Conservation (phyloP, 164 flowering plant species). For the Nymphaea thermarum region DNA sequence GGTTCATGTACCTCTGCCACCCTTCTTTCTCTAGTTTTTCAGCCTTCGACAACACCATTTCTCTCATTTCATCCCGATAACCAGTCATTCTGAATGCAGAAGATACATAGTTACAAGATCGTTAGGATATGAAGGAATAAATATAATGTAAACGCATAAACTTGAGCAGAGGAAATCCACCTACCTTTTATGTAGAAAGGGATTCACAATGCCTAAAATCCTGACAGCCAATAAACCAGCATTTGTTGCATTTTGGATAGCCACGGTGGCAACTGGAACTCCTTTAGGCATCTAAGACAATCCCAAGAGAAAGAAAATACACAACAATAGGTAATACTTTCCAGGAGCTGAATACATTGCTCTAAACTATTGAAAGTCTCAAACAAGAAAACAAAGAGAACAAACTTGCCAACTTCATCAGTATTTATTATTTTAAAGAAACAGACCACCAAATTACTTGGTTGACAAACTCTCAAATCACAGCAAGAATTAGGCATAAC, state of each 20-base stretch:
- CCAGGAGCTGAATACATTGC: no score
- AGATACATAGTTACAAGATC: not conserved
- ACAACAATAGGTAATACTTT: not conserved
- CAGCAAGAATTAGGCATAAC: no score
- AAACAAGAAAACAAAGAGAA: no score
- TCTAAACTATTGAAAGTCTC: no score
- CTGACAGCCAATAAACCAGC: conserved; percentile 85
- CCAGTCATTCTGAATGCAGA: conserved; percentile 42
- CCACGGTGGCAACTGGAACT: conserved; percentile 93
- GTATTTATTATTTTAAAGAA: no score
- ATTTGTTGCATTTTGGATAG: conserved; percentile 82
- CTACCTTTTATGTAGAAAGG: conserved; percentile 42
- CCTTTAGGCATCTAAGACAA: conserved; percentile 87
- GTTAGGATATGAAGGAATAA: not conserved
- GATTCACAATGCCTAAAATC: conserved; percentile 36
- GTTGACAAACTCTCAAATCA: no score
- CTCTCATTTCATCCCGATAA: conserved; percentile 53
- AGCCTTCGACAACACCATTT: conserved; percentile 57
- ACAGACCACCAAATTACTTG: no score
- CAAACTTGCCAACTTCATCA: no score
- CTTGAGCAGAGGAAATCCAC: not conserved
- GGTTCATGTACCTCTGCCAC: conserved; percentile 55
- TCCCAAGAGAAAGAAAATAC: not conserved
- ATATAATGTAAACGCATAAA: not conserved
- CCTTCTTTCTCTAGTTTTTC: conserved; percentile 57